Percentiles rank a stretch among this genome's conserved stretches.
Evolutionary conservation across 2,329 filamentous ascomycete species (phyloP).

Genomic region (Microascus cirrosus): DNA sequence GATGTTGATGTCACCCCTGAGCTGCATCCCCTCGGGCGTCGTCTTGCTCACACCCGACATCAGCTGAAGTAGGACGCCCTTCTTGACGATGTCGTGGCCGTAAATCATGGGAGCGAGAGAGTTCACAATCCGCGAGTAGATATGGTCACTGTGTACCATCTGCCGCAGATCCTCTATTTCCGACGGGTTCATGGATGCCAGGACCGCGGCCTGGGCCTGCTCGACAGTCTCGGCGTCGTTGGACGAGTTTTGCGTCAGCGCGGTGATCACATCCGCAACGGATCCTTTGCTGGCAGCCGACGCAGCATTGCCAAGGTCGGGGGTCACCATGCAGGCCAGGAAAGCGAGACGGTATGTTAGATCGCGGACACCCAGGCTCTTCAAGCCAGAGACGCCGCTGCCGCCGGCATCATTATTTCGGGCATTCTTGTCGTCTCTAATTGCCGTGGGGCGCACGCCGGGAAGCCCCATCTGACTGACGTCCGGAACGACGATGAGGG

Average conservation of each 20-base stretch:
- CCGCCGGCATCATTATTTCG: conserved; percentile 74
- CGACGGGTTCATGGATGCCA: conserved; percentile 71
- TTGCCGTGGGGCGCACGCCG: conserved; percentile 69
- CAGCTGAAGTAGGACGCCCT: conserved; percentile 84
- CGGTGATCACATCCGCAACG: conserved; percentile 73
- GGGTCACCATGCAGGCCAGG: conserved; percentile 89
- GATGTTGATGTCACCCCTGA: conserved; percentile 96
- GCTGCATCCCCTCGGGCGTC: conserved; percentile 86
- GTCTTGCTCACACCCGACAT: conserved; percentile 92
- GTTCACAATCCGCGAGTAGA: conserved; percentile 85
- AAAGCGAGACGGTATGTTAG: conserved; percentile 95
- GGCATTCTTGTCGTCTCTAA: conserved; percentile 69
- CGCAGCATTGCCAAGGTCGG: conserved; percentile 68
- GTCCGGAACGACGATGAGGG: conserved; percentile 91
- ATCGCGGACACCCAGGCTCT: conserved; percentile 87
- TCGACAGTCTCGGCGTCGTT: conserved; percentile 61
- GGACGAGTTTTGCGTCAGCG: conserved; percentile 44
- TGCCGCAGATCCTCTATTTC: conserved; percentile 87
- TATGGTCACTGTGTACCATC: conserved; percentile 93
- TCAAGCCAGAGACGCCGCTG: conserved; percentile 76
- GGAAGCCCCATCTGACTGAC: conserved; percentile 90
- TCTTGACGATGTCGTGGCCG: conserved; percentile 95
- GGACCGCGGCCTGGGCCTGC: conserved; percentile 75
- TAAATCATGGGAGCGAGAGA: conserved; percentile 96
- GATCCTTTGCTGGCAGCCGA: conserved; percentile 40